Base-by-base conservation (phyloP, 345 rosid genomes). In the Eucalyptus marginata region DNA sequence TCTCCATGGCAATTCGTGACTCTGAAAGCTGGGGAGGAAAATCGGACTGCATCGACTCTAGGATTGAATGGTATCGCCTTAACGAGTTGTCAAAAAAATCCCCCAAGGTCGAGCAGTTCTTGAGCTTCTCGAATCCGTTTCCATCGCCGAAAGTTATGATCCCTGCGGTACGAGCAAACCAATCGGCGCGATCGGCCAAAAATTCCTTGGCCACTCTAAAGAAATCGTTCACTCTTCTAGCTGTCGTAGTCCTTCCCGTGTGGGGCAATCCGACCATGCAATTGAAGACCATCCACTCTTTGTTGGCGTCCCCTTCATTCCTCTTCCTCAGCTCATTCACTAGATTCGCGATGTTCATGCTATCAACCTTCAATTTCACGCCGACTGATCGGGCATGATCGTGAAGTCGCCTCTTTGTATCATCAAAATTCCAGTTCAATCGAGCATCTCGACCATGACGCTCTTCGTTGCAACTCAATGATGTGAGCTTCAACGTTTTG, bases 221-320 rank as follows among this genome's bases (percentile, higher is more conserved):
- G 88, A 95, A 95, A 58, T 91, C 90, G 11, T 87, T 84, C 20
- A 90, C 94, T 12, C 64, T 44, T 54, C 87, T 92, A 87, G 92
- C 91, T 49, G 90, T 92, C 68, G 88, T 91, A 27, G 47, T 88
- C 47, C 92, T 90, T 10, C 93, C 94, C 91, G 91, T 91, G 54
- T 95, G 95, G 20, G 95, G 96, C 49, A 94, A 89, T 15, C 94
- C 94, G 27, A 89, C 86, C 95, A 95, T 92, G 88, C 93, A 91
- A 87, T 93, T 93, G 76, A 94, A 93, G 25, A 88, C 95, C 36
- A 90, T 71, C 92, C 93, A 94, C 83, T 94, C 94, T 36, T 76
- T 76, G 46, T 20, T 76, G 10, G 47, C 22, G 87, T 79, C 90
- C 11, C 15, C 16, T 4, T 87, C 89, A 1, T 88, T 90, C 27